These are phyloP conservation scores for Viola pubescens DNA, from an alignment of 441 rosid species.

Conservation along the genomic window DNA sequence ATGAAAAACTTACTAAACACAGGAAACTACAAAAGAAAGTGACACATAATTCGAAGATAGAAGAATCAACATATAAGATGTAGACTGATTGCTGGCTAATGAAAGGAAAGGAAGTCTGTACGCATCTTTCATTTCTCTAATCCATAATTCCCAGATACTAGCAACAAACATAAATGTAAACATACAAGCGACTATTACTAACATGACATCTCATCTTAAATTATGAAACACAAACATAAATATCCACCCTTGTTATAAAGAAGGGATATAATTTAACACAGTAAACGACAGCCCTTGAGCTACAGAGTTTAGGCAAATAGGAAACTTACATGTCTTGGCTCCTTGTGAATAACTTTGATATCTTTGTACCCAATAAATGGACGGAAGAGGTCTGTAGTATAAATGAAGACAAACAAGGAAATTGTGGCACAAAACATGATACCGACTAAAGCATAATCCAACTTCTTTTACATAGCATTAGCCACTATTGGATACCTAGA, in stretches of 20 bases:
- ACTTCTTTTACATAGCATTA: background rate
- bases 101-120: background rate
- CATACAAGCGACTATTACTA: background rate
- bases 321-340: constrained; percentile 42
- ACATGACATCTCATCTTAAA: too few relatives aligned
- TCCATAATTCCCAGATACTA: background rate
- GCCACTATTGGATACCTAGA: background rate
- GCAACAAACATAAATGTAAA: background rate
- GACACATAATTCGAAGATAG: background rate
- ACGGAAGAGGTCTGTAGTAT: constrained; percentile 43
- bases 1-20: background rate
- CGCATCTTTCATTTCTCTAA: background rate
- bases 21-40: constrained; percentile 7
- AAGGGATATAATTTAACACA: too few relatives aligned
- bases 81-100: background rate
- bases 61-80: background rate
- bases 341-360: constrained; percentile 54
- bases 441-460: background rate
- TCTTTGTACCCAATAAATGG: constrained; percentile 53
- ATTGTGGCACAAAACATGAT: constrained; percentile 7
- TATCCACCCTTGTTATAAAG: too few relatives aligned
- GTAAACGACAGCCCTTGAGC: too few relatives aligned
- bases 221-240: too few relatives aligned
- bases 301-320: too few relatives aligned
- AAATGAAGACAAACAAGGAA: constrained; percentile 18